Evolutionary conservation across 208 protist genomes (phyloP).

Genomic region (Leishmania tarentolae): DNA sequence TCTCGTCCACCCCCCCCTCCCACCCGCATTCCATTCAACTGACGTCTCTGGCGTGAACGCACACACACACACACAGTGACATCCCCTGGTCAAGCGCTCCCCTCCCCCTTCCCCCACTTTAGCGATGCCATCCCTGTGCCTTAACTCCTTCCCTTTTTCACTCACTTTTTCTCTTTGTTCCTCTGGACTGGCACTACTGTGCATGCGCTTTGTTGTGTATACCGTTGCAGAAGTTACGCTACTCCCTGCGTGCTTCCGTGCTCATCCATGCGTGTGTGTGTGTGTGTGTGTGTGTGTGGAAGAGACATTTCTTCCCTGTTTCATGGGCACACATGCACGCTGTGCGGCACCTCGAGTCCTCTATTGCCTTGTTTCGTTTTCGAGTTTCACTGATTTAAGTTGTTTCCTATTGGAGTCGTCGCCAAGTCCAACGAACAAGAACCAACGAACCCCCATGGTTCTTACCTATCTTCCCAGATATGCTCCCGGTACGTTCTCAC

Average conservation of each 20-base stretch:
- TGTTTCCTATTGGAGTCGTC: background rate
- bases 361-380: background rate
- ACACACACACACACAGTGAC: background rate
- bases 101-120: background rate
- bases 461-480: background rate
- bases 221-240: no score
- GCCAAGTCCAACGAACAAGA: background rate
- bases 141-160: background rate
- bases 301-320: no score
- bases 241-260: background rate
- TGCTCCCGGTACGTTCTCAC: background rate
- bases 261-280: background rate
- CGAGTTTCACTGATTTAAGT: background rate
- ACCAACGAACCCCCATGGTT: background rate
- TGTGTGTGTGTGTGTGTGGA: background rate
- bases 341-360: background rate
- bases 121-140: background rate
- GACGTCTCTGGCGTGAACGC: background rate
- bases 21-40: background rate
- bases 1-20: no score
- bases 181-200: background rate
- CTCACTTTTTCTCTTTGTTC: conserved; percentile 8
- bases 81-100: background rate
- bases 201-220: background rate
- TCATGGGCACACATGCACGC: background rate